phyloP scores from a whole-genome alignment of 2,329 filamentous ascomycete species.

The Podosphaera xanthii region DNA sequence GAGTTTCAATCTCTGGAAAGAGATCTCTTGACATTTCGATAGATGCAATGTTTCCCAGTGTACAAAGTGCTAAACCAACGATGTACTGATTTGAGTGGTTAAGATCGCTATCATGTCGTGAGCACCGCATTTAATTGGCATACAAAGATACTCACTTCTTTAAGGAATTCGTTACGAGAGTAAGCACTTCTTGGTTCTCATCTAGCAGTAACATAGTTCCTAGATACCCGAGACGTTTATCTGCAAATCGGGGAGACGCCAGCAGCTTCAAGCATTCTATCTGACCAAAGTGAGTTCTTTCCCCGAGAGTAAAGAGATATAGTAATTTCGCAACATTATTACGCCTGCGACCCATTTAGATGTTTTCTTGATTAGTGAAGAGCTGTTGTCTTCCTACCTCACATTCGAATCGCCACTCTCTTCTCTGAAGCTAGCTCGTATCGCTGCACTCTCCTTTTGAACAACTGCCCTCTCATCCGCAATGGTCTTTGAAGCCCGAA shows the following conservation, averaged over 20 bases:
- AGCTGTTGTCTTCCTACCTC: constrained; percentile 33
- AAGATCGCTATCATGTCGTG: constrained; percentile 42
- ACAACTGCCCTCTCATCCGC: constrained; percentile 96
- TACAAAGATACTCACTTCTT: constrained; percentile 51
- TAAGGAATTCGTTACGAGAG: constrained; percentile 87
- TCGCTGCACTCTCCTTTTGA: constrained; percentile 95
- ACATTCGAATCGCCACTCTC: constrained; percentile 83
- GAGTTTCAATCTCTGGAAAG: constrained; percentile 83
- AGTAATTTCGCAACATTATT: constrained; percentile 98
- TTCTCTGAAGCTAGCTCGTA: constrained; percentile 90
- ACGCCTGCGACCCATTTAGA: constrained; percentile 32
- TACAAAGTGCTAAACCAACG: constrained; percentile 85
- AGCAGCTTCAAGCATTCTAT: constrained; percentile 97
- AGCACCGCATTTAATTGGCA: background rate
- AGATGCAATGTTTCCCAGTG: constrained; percentile 90
- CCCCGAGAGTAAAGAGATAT: constrained; percentile 92
- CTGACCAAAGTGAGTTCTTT: constrained; percentile 95
- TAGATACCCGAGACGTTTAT: constrained; percentile 87
- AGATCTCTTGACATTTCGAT: constrained; percentile 96
- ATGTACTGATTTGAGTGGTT: constrained; percentile 97
- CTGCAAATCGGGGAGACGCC: constrained; percentile 87
- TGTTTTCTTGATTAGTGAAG: background rate
- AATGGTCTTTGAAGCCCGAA: constrained; percentile 94
- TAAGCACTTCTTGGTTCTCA: constrained; percentile 96
- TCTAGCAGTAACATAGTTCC: constrained; percentile 90